phyloP scores from a whole-genome alignment of 2,329 filamentous ascomycete species.

The Aspergillus ruber region DNA sequence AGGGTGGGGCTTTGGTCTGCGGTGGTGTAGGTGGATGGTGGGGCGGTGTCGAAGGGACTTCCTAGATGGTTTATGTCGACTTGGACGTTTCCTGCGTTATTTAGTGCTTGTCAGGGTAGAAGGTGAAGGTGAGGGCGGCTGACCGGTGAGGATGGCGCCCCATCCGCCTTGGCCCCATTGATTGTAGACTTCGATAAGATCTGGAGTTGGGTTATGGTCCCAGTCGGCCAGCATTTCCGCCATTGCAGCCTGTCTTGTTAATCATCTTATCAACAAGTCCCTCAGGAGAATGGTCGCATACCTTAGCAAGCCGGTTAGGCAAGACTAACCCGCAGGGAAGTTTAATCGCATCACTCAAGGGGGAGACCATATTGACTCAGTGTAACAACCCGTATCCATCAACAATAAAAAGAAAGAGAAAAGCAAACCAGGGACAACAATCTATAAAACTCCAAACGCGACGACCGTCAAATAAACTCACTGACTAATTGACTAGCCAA shows the following conservation, averaged over 20 bases:
- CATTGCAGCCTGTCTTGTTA: constrained; percentile 39
- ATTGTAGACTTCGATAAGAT: constrained; percentile 43
- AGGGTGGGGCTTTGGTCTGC: constrained; percentile 11
- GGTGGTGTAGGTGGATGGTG: constrained; percentile 20
- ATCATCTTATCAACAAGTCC: not conserved
- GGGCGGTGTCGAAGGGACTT: constrained; percentile 22
- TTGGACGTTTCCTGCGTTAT: constrained; percentile 33
- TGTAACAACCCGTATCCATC: not conserved
- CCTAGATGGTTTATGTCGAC: constrained; percentile 40
- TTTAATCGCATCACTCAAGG: constrained; percentile 39
- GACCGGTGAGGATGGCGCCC: constrained; percentile 39
- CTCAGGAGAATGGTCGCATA: constrained; percentile 8
- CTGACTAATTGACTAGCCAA: too few relatives aligned
- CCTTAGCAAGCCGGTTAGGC: constrained; percentile 49
- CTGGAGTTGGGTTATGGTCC: constrained; percentile 40
- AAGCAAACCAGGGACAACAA: not conserved
- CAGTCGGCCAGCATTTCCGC: constrained; percentile 40
- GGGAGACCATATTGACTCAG: constrained; percentile 14
- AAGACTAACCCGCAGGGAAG: constrained; percentile 51
- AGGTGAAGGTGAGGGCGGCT: constrained; percentile 2
- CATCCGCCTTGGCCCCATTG: constrained; percentile 45
- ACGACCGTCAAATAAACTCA: not conserved
- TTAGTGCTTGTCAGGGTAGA: not conserved
- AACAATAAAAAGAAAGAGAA: not conserved
- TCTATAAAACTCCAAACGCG: not conserved